Evolutionary conservation across 495 filamentous ascomycete species (phyloP).

Genomic region (Aspergillus bridgeri): DNA sequence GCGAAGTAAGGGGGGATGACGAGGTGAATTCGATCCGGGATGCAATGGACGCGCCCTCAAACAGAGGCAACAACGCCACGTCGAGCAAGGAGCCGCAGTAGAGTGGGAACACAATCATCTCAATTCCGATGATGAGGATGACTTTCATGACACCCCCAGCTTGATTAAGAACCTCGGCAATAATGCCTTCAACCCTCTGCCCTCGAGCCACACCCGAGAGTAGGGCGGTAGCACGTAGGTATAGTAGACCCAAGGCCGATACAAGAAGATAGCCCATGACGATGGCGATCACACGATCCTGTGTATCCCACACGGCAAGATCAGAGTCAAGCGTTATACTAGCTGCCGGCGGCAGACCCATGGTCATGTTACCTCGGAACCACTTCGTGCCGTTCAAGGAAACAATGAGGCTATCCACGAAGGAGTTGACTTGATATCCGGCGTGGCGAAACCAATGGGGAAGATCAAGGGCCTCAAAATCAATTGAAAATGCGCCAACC

Average conservation of each 20-base stretch:
- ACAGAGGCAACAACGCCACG: constrained; percentile 82
- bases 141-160: constrained; percentile 97
- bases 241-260: constrained; percentile 68
- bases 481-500: constrained; percentile 20
- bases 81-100: constrained; percentile 94
- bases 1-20: constrained; percentile 73
- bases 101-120: constrained; percentile 96
- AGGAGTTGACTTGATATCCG: constrained; percentile 21
- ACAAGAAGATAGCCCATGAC: constrained; percentile 75
- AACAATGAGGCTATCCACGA: constrained; percentile 20
- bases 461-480: constrained; percentile 14
- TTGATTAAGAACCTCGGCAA: constrained; percentile 84
- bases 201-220: constrained; percentile 61
- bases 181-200: constrained; percentile 68
- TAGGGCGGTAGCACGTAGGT: constrained; percentile 66
- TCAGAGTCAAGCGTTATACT: constrained; percentile 48
- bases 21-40: constrained; percentile 74
- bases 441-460: constrained; percentile 10
- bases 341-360: constrained; percentile 18
- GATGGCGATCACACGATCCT: constrained; percentile 76
- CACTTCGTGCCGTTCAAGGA: constrained; percentile 25
- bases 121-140: constrained; percentile 96
- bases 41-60: constrained; percentile 69
- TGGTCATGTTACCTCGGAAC: constrained; percentile 21
- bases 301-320: constrained; percentile 71